Evolutionary conservation across 345 rosid species (phyloP).

Genomic region (Eucalyptus tenuipes): DNA sequence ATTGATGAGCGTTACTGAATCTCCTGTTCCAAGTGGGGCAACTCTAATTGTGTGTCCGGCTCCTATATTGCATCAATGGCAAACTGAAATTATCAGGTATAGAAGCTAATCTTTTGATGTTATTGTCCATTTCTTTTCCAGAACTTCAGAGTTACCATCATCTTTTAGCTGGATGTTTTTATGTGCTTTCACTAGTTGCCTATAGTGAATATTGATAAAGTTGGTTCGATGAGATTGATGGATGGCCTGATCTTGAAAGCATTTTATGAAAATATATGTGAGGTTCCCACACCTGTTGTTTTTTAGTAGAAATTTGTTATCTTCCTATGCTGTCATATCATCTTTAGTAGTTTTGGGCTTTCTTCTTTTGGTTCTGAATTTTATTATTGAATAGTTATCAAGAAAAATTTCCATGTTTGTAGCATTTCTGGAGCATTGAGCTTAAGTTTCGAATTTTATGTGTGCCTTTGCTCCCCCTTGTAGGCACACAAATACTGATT

Average conservation of each 20-base stretch:
- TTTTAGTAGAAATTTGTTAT: neutral
- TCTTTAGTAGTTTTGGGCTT: neutral
- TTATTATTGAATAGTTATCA: neutral
- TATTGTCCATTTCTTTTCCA: neutral
- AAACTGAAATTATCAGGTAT: conserved; percentile 83
- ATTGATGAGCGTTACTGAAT: conserved; percentile 54
- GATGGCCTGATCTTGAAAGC: neutral
- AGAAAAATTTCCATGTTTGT: neutral
- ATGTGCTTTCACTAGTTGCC: neutral
- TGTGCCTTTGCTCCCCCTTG: conserved; percentile 1
- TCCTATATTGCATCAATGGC: conserved; percentile 94
- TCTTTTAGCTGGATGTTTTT: neutral
- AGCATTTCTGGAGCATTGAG: neutral
- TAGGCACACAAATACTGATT: conserved; percentile 84
- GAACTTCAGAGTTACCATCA: neutral
- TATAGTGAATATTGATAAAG: neutral
- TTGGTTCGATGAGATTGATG: neutral
- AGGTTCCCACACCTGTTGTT: neutral
- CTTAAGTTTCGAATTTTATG: conserved; percentile 1
- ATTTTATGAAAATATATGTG: neutral
- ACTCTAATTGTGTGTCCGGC: conserved; percentile 95
- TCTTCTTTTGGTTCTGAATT: neutral
- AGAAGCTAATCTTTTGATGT: neutral
- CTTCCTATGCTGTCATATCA: neutral
- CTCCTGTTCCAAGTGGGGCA: conserved; percentile 80